phyloP scores from a whole-genome alignment of 2,329 filamentous ascomycete genomes.

The Sporothrix pseudoabietina region DNA sequence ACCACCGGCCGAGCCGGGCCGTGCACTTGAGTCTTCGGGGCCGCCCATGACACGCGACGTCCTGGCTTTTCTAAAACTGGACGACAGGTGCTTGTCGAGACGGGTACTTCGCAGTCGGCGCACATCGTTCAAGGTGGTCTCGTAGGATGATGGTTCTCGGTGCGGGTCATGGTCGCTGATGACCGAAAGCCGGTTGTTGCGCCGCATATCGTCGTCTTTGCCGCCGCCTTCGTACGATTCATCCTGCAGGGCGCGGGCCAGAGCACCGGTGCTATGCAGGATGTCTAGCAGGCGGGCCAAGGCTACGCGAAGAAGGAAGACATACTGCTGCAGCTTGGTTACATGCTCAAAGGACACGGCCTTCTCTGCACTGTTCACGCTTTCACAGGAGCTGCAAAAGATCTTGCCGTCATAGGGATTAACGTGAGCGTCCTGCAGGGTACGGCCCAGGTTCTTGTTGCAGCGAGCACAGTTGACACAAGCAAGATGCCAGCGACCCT shows the following conservation, averaged over 20 bases:
- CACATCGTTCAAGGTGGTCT: conserved; percentile 95
- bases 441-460: conserved; percentile 65
- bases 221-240: background rate
- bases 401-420: conserved; percentile 68
- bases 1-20: conserved; percentile 72
- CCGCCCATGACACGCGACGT: conserved; percentile 92
- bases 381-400: conserved; percentile 70
- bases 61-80: conserved; percentile 85
- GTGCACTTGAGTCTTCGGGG: conserved; percentile 67
- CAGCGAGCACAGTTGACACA: conserved; percentile 77
- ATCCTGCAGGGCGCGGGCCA: conserved; percentile 57
- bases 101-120: conserved; percentile 87
- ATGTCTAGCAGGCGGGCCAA: conserved; percentile 87
- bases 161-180: conserved; percentile 60
- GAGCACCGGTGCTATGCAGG: conserved; percentile 76
- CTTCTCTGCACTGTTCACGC: conserved; percentile 54
- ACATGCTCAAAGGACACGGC: conserved; percentile 66
- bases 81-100: conserved; percentile 91
- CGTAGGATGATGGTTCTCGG: conserved; percentile 76
- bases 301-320: conserved; percentile 88
- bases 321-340: conserved; percentile 88
- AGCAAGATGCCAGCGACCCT: conserved; percentile 79
- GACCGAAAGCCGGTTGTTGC: conserved; percentile 53
- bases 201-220: conserved; percentile 57
- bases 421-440: conserved; percentile 70